A percentile compares a stretch with the other conserved stretches of the same genome.
Conservation (phyloP, 345 rosid species). For the Crucihimalaya himalaica region DNA sequence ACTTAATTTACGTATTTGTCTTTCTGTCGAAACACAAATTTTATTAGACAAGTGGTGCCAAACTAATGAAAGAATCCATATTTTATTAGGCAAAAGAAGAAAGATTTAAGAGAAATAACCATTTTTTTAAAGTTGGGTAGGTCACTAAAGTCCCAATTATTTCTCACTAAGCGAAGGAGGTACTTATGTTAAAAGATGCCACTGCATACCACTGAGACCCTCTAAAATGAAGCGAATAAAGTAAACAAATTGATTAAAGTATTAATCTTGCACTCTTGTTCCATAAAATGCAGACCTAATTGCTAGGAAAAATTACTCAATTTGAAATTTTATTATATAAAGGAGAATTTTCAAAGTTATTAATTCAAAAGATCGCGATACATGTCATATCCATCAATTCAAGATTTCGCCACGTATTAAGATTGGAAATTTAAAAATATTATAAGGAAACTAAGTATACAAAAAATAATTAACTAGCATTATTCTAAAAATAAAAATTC, state of each 20-base stretch:
- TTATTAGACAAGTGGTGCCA: slow-evolving; percentile 28
- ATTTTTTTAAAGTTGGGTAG: slow-evolving; percentile 25
- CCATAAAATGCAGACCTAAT: slow-evolving; percentile 25
- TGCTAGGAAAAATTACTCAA: neutral
- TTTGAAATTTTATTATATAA: too few species aligned
- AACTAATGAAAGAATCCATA: slow-evolving; percentile 23
- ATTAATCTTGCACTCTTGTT: slow-evolving; percentile 7
- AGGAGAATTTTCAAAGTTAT: too few species aligned
- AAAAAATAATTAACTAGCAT: too few species aligned
- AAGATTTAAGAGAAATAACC: neutral
- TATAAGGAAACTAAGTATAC: too few species aligned
- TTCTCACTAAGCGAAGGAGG: slow-evolving; percentile 30
- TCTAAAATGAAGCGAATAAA: slow-evolving; percentile 18
- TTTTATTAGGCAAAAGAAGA: slow-evolving; percentile 6
- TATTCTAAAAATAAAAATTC: too few species aligned
- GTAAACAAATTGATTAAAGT: neutral
- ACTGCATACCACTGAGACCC: slow-evolving; percentile 31
- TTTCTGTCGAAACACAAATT: slow-evolving; percentile 28
- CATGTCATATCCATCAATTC: too few species aligned
- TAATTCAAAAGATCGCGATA: too few species aligned
- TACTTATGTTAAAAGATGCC: slow-evolving; percentile 29
- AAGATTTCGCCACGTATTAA: too few species aligned
- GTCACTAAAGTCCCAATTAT: slow-evolving; percentile 38
- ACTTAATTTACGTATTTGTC: slow-evolving; percentile 10
- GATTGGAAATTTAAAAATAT: too few species aligned